Evolutionary conservation across 805 yeast genomes (phyloP).

Genomic region (Starmerella scarabaei): DNA sequence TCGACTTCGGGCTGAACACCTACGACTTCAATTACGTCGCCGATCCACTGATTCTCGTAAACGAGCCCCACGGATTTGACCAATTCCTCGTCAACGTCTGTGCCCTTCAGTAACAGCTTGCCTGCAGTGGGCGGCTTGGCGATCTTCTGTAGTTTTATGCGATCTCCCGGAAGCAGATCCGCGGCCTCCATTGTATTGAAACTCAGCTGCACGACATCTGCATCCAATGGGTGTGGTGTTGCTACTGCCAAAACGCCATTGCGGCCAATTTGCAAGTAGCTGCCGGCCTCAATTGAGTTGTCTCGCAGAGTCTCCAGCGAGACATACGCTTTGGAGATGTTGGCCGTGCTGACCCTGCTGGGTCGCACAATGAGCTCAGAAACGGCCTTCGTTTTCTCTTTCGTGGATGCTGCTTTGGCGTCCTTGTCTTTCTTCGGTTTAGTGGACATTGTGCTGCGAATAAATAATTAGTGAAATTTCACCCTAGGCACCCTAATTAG

Average conservation of each 20-base stretch:
- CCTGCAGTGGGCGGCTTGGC: conserved; percentile 40
- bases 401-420: conserved; percentile 1
- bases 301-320: conserved; percentile 20
- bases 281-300: conserved; percentile 24
- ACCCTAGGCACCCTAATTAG: background rate
- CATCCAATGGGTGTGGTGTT: conserved; percentile 23
- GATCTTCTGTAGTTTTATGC: conserved; percentile 36
- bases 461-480: background rate
- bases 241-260: conserved; percentile 20
- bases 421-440: background rate
- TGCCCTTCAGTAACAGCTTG: conserved; percentile 25
- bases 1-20: conserved; percentile 38
- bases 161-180: conserved; percentile 38
- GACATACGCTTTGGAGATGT: conserved; percentile 21
- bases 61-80: conserved; percentile 19
- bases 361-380: conserved; percentile 23
- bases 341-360: conserved; percentile 7
- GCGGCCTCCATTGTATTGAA: conserved; percentile 30
- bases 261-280: conserved; percentile 16
- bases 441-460: background rate
- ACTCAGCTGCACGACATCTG: conserved; percentile 23
- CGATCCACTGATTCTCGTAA: conserved; percentile 30
- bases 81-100: conserved; percentile 16
- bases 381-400: background rate
- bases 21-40: conserved; percentile 39